Base-by-base conservation (phyloP, 805 yeast genomes). In the Kluyveromyces starmeri region DNA sequence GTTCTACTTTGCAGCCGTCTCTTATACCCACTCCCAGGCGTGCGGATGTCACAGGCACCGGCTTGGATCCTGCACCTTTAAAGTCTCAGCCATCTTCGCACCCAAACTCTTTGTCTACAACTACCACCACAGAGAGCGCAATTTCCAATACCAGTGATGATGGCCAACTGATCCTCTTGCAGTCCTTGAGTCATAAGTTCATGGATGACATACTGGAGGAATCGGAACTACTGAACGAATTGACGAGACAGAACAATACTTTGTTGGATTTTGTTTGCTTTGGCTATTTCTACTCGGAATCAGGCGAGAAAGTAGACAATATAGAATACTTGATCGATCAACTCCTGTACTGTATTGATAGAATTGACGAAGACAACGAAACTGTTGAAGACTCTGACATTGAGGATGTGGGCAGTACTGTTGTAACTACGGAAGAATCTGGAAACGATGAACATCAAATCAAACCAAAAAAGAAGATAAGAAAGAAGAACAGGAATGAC, bases 191-290 rank as follows among this genome's bases (percentile, higher is more conserved):
- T 35, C 43, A 42, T 25, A 42, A 46, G 5, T 68, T 62, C 39
- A 62, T 67, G 10, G 58, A 60, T 32, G 42, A 48, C 28, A 42
- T 63, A 2, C 37, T 66, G 21, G 61, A 58, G 30, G 68, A 65
- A 40, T 48, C 60, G 1, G 59, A 57, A 32, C 44, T 67, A n/a
- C 43, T 65, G 30, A 59, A 49, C 33, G 57, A 51, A 35, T 38
- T 67, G 29, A 50, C 58, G 22, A 52, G 53, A 15, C 64, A 63
- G 44, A 64, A 65, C 41, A 59, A 58, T 36, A 49, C 46, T 11
- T 37, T 58, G 23, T 28, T 75, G 11, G 81, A 75, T 46, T 61
- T 75, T 37, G 55, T 75, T 20, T 67, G 76, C 39, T 56, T 64
- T 37, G 70, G 70, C 1, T 65, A 62, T 42, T 57, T 62, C 35